Base-by-base conservation (phyloP, 345 rosid species). In the Geranium rotundifolium region DNA sequence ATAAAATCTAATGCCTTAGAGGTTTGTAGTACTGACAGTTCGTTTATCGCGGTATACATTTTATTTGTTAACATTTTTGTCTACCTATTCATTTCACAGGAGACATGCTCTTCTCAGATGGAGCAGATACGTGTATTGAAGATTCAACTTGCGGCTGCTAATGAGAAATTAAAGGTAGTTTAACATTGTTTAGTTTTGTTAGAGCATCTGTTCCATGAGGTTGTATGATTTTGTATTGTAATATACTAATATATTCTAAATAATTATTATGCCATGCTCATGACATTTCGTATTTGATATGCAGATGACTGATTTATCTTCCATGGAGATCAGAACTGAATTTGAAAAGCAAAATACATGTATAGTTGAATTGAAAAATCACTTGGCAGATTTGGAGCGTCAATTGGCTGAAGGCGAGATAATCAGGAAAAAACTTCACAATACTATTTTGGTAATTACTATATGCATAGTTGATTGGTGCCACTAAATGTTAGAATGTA, bases 121-220 rank as follows among this genome's bases (percentile, higher is more conserved):
- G 88, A 87, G 73, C 95, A 82, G 17, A 81, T 93, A 73, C 59
- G 69, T 19, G 60, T 78, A 34, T 59, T 90, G 68, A 88, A 90
- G 74, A 80, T 76, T 61, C 82, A 86, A 59, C 71, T 93, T 61
- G 66, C 70, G 61, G 73, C 88, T 65, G 90, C 97, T 49, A 87
- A 83, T 58, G 96, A 90, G 70, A 88, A 86, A 77, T 71, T 82
- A 13, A 84, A 87, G 96, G 99, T 93, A 79, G 56, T n/a, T 7
- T 34, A 23, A 27, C 57, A 23, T 20, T 7, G 15, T 17, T 16
- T 57, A 20, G 17, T 58, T 17, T 4, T 4, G 19, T 23, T 23
- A 52, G 52, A 54, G 16, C 17, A 7, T n/a, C 57, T 67, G 18
- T 19, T 56, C 37, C 2, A 19, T 34, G 13, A 8, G 37, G 4